Percentiles rank a stretch among this genome's conserved stretches.
Evolutionary conservation across 2,329 filamentous ascomycete species (phyloP).

Genomic region (Aspergillus sp.): DNA sequence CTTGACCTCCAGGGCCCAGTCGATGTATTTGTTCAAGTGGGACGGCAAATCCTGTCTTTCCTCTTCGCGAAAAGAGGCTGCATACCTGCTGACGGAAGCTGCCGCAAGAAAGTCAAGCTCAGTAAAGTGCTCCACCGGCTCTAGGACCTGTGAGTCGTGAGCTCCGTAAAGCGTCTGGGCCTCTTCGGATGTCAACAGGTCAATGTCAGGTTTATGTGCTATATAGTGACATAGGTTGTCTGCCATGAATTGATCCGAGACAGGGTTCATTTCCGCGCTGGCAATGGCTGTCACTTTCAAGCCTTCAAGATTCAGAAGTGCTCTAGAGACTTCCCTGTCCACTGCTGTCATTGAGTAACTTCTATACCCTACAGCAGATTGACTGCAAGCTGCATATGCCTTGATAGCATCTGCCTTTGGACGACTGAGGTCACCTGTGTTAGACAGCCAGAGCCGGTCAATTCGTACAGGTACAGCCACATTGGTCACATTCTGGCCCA

Average conservation of each 20-base stretch:
- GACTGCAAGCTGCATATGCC: neutral
- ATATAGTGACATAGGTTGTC: slow-evolving; percentile 1
- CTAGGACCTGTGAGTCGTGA: neutral
- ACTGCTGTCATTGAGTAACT: slow-evolving; percentile 1
- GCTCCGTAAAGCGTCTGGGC: neutral
- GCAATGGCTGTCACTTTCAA: neutral
- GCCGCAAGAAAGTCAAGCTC: slow-evolving; percentile 9
- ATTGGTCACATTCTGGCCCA: neutral
- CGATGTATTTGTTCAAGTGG: neutral
- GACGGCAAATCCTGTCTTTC: neutral
- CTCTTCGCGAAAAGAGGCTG: neutral
- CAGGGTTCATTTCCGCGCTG: neutral
- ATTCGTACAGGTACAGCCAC: slow-evolving; percentile 5
- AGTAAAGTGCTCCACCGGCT: neutral
- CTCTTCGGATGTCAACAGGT: neutral
- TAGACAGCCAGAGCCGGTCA: slow-evolving; percentile 8
- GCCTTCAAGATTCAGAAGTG: neutral
- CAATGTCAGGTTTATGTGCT: slow-evolving; percentile 1
- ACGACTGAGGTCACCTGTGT: neutral
- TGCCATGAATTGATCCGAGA: neutral
- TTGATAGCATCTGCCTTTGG: slow-evolving; percentile 1
- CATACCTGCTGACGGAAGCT: neutral
- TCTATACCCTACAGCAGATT: neutral
- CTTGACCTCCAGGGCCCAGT: neutral
- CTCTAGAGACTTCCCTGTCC: neutral